A percentile compares a stretch with the other conserved stretches of the same genome.
Conservation (phyloP, 768 basidiomycete species). For the Boletus bicolor region DNA sequence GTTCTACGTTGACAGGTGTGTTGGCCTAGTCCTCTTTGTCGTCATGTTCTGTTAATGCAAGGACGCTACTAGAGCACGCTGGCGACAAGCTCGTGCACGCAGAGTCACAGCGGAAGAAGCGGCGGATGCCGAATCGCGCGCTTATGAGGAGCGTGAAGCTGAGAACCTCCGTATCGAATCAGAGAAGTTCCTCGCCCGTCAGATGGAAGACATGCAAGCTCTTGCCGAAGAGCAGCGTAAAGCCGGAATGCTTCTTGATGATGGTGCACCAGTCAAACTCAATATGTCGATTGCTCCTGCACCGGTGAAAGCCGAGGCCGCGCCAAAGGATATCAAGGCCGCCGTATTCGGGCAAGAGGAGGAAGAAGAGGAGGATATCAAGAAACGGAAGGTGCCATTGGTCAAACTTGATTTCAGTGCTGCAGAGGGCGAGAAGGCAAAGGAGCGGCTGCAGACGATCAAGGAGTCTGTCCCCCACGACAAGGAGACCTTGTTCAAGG, state of each 20-base stretch:
- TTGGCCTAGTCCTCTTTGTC: not conserved
- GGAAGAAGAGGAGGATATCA: slow-evolving; percentile 77
- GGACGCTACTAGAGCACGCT: slow-evolving; percentile 55
- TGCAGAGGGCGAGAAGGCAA: slow-evolving; percentile 77
- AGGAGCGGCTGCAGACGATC: slow-evolving; percentile 78
- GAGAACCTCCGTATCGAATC: slow-evolving; percentile 87
- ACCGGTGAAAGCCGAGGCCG: slow-evolving; percentile 44
- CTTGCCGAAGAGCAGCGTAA: slow-evolving; percentile 88
- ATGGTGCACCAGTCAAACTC: slow-evolving; percentile 86
- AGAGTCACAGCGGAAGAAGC: slow-evolving; percentile 74
- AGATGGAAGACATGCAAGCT: slow-evolving; percentile 95
- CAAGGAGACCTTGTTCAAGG: slow-evolving; percentile 74
- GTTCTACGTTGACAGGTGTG: slow-evolving; percentile 89
- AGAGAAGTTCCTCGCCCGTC: slow-evolving; percentile 88
- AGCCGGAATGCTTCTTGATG: slow-evolving; percentile 86
- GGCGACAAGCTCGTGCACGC: slow-evolving; percentile 76
- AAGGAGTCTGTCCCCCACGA: slow-evolving; percentile 71
- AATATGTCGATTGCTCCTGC: slow-evolving; percentile 66
- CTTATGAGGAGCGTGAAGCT: slow-evolving; percentile 80
- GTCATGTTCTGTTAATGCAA: not conserved
- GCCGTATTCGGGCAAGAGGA: slow-evolving; percentile 78
- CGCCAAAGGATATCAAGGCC: slow-evolving; percentile 46
- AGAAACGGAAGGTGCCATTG: slow-evolving; percentile 82
- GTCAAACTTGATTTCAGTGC: slow-evolving; percentile 89
- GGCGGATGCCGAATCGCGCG: slow-evolving; percentile 78